phyloP scores from a whole-genome alignment of 2,329 filamentous ascomycete species.

The Reticulascus tulasneorum region DNA sequence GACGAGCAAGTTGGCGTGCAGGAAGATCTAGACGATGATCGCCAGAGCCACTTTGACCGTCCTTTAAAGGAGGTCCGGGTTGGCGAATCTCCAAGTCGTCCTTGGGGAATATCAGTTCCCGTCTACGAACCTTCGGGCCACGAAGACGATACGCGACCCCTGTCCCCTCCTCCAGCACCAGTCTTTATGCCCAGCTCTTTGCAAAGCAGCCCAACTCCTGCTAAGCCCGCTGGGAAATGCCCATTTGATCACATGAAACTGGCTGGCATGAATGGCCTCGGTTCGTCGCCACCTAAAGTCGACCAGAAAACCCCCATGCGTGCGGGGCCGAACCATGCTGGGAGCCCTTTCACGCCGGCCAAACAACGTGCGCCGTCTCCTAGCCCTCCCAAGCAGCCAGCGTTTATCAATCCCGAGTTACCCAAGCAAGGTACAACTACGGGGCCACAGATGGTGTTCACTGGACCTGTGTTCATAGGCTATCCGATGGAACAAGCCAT shows the following conservation, averaged over 20 bases:
- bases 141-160: conserved; percentile 35
- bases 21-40: conserved; percentile 46
- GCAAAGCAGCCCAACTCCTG: conserved; percentile 15
- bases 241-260: conserved; percentile 54
- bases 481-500: conserved; percentile 83
- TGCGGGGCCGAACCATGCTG: conserved; percentile 6
- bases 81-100: conserved; percentile 86
- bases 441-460: conserved; percentile 75
- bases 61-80: conserved; percentile 86
- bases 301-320: conserved; percentile 10
- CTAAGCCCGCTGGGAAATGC: conserved; percentile 43
- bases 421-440: conserved; percentile 24
- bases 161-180: conserved; percentile 56
- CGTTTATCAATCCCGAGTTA: conserved; percentile 46
- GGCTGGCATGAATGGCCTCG: conserved; percentile 25
- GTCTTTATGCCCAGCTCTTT: conserved; percentile 44
- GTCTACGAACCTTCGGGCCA: conserved; percentile 40
- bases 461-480: conserved; percentile 89
- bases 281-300: conserved; percentile 8
- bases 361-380: conserved; percentile 17
- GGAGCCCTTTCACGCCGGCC: conserved; percentile 16
- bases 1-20: conserved; percentile 25
- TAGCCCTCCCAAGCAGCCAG: conserved; percentile 34
- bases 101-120: conserved; percentile 88
- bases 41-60: conserved; percentile 75